Conservation (phyloP, 768 basidiomycete genomes). For the Coprinellus micaceus region DNA sequence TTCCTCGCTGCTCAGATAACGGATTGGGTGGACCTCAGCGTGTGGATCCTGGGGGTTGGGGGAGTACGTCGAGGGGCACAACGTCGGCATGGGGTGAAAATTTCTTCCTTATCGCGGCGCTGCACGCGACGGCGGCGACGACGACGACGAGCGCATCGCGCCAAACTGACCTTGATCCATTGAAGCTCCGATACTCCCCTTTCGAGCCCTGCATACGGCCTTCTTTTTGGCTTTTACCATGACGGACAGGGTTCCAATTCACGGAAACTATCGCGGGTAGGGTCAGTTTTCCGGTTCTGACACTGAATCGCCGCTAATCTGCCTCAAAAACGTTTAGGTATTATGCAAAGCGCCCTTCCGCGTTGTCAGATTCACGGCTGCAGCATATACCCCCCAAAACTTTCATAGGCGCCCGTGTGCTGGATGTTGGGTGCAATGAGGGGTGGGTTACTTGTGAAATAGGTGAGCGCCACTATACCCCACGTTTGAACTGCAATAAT, state of each 20-base stretch:
- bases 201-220: neutral
- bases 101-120: too few relatives aligned
- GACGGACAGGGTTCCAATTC: conserved; percentile 24
- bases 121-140: too few relatives aligned
- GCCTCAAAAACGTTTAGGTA: conserved; percentile 55
- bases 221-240: neutral
- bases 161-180: too few relatives aligned
- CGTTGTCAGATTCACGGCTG: conserved; percentile 58
- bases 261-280: conserved; percentile 77
- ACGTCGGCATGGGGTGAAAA: too few relatives aligned
- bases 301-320: too few relatives aligned
- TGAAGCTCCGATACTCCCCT: neutral
- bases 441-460: conserved; percentile 84
- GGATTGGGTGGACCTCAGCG: too few relatives aligned
- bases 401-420: conserved; percentile 54
- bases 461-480: conserved; percentile 39
- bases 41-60: too few relatives aligned
- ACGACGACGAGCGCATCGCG: too few relatives aligned
- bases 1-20: neutral
- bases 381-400: conserved; percentile 51
- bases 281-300: too few relatives aligned
- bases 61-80: too few relatives aligned
- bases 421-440: conserved; percentile 87
- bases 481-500: neutral
- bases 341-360: conserved; percentile 67